Conservation (phyloP, 1,284 basidiomycete genomes). For the Exsudoporus floridanus region DNA sequence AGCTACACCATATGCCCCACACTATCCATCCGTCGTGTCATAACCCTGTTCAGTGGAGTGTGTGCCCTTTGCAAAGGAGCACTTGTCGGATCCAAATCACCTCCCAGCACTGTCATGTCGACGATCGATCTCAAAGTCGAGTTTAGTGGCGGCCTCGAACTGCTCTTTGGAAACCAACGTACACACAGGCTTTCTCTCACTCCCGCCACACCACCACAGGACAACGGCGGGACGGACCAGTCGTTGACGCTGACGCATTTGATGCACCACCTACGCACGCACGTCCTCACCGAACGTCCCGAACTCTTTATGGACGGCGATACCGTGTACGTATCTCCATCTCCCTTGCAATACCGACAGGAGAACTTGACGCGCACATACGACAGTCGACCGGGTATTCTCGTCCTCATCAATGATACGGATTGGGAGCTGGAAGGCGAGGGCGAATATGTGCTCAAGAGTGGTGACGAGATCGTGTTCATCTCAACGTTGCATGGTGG, state of each 20-base stretch:
- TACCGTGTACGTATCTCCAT: conserved; percentile 64
- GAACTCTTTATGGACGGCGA: conserved; percentile 90
- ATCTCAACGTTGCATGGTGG: conserved; percentile 97
- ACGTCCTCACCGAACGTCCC: conserved; percentile 79
- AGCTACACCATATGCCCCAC: conserved; percentile 47
- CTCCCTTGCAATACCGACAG: too few relatives aligned
- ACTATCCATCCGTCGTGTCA: too few relatives aligned
- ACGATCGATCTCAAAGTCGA: conserved; percentile 53
- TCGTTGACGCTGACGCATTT: conserved; percentile 64
- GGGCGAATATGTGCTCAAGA: conserved; percentile 78
- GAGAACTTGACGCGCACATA: neutral
- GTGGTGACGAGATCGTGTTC: conserved; percentile 90
- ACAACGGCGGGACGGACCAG: conserved; percentile 40
- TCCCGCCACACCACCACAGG: conserved; percentile 39
- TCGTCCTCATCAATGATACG: conserved; percentile 94
- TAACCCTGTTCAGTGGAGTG: too few relatives aligned
- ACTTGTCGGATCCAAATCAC: too few relatives aligned
- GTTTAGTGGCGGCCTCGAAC: conserved; percentile 80
- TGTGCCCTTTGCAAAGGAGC: too few relatives aligned
- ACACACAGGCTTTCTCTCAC: conserved; percentile 57
- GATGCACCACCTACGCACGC: conserved; percentile 76
- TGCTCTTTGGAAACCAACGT: conserved; percentile 72
- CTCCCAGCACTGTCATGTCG: neutral
- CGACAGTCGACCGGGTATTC: conserved; percentile 78
- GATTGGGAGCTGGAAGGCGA: conserved; percentile 99